phyloP scores from a whole-genome alignment of 2,329 filamentous ascomycete species.

The Blastomyces percursus region DNA sequence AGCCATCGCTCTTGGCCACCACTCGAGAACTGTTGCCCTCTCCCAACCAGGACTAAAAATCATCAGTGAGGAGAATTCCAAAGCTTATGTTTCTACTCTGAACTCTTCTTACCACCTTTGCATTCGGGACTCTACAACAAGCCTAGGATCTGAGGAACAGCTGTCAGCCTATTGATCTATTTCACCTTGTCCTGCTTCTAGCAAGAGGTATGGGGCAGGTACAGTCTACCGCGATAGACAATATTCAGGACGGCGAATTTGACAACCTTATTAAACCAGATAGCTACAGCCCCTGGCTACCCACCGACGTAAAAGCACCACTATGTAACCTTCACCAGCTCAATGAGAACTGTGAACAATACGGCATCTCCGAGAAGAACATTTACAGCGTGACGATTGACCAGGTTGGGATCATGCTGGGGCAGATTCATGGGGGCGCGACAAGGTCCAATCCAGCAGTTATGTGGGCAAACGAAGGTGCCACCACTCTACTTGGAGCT shows the following conservation, averaged over 20 bases:
- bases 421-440: slow-evolving; percentile 22
- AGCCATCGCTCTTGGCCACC: slow-evolving; percentile 22
- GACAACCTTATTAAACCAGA: slow-evolving; percentile 17
- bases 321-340: slow-evolving; percentile 19
- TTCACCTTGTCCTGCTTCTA: slow-evolving; percentile 22
- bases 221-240: slow-evolving; percentile 17
- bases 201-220: slow-evolving; percentile 23
- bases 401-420: slow-evolving; percentile 20
- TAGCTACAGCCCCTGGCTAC: slow-evolving; percentile 24
- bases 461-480: slow-evolving; percentile 52
- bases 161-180: slow-evolving; percentile 20
- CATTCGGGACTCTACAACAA: slow-evolving; percentile 24
- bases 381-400: slow-evolving; percentile 21
- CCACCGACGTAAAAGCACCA: slow-evolving; percentile 21
- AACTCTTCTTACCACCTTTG: slow-evolving; percentile 25
- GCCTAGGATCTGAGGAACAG: slow-evolving; percentile 8
- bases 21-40: slow-evolving; percentile 18
- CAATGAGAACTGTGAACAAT: slow-evolving; percentile 18
- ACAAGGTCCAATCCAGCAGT: slow-evolving; percentile 29
- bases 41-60: slow-evolving; percentile 18
- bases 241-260: slow-evolving; percentile 21
- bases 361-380: slow-evolving; percentile 17
- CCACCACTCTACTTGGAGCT: slow-evolving; percentile 47
- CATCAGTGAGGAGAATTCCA: slow-evolving; percentile 22
- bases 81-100: slow-evolving; percentile 28